Base-by-base conservation (phyloP, 2,329 filamentous ascomycete genomes). In the Ophiostoma populinum region DNA sequence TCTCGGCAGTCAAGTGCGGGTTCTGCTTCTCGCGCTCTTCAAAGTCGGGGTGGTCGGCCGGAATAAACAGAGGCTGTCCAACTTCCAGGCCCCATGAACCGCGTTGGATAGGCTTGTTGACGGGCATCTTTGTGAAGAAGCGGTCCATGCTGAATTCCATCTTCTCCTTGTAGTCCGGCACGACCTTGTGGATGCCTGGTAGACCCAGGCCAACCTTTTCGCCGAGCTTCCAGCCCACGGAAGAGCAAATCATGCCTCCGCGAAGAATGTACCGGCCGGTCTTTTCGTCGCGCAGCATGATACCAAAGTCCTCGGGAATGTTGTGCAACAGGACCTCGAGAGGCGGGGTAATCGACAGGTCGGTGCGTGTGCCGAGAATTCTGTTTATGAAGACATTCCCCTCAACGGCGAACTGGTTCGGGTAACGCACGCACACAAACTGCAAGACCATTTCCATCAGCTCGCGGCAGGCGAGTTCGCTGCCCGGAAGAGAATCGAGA, bases 121-220 rank as follows among this genome's bases (percentile, higher is more conserved):
- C 67, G 0, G 80, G 70, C 59, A 85, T 27, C 20, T 30, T 34
- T 12, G 75, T 70, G 49, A 92, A 92, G 54, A 73, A 90, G n/a
- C 79, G 65, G 47, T 92, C 81, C 77, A 92, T 86, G 26, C 78
- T 85, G 43, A 83, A 79, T 24, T 78, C 69, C 78, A 92, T 85
- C 58, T 86, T 92, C 51, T 81, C 76, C 44, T 80, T 80, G 52
- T 87, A 92, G 46, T 90, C 80, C 0, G 83, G 82, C 16, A 92
- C 77, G 1, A 67, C 63, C 1, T 56, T 56, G 49, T 92, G 83
- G 40, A 92, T 87, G 38, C 73, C 66, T 9, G 74, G 61, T 11
- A 92, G 57, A 16, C 66, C 65, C 44, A 75, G 54, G 0, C 80
- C 80, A 36, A 90, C 74, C 57, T 92, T 90, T 17, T 66, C 67